Evolutionary conservation across 192 early-diverging fungal genomes (phyloP), one percentile per base, ranked within the genome.

Genomic region (Podila epigama): DNA sequence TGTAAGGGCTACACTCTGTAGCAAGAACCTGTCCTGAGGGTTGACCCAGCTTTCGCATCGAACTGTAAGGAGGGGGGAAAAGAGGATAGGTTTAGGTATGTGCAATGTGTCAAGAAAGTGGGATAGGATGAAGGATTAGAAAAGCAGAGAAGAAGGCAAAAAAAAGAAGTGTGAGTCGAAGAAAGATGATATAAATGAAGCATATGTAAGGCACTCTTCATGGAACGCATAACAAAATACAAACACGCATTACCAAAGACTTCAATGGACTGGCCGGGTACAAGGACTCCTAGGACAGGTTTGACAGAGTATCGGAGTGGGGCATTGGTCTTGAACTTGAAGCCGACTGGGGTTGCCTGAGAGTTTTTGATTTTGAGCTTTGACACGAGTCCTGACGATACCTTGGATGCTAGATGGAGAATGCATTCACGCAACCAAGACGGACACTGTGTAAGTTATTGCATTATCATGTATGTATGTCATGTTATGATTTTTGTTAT

Each of bases 321-420:
- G 13, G 81, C 81, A 58, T 83, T 83, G 9, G 81, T 83, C 67
- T 83, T 83, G 58, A 83, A 79, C 60, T 83, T 83, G 66, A 75
- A 83, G n/a, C 81, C 81, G 40, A 83, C 81, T 32, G 54, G 70
- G 16, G 63, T 57, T 15, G 66, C 32, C 16, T 60, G 37, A 50
- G 70, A 12, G 44, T 83, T 83, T 29, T 66, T 71, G 34, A 83
- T 66, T 36, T 72, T 79, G 63, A 83, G 81, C 41, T 73, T 68
- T 12, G 70, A 75, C 15, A 83, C 78, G n/a, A 75, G 54, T 33
- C 81, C 81, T 5, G 75, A 75, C 4, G 75, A 79, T 12, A 73
- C 66, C 28, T 69, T 71, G 44, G 81, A 83, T 25, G 81, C 80
- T 81, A 51, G 16, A 51, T 8, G 27, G 35, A 37, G 31, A 36